Evolutionary conservation across 2,329 filamentous ascomycete genomes (phyloP).

Genomic region (Xylaria arbuscula): DNA sequence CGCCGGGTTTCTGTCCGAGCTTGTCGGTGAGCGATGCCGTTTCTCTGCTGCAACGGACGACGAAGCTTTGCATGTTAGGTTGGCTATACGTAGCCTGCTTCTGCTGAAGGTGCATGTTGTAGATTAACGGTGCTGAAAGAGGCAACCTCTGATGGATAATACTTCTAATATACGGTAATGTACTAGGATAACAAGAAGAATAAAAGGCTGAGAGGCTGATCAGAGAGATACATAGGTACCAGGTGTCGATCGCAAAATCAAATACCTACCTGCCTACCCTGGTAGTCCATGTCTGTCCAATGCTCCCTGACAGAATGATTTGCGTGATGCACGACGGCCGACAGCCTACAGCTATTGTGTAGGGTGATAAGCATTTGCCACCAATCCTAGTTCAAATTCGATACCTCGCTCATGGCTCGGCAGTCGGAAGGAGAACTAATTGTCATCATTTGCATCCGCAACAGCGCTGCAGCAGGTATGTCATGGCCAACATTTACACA

Average conservation of each 20-base stretch:
- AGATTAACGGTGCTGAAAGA: background rate
- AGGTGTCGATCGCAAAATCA: conserved; percentile 21
- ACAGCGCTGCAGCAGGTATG: background rate
- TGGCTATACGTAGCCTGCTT: background rate
- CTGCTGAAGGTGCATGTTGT: background rate
- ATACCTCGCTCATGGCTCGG: conserved; percentile 21
- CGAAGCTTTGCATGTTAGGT: background rate
- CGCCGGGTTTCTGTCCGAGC: conserved; percentile 1
- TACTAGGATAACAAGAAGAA: background rate
- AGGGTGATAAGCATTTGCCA: conserved; percentile 21
- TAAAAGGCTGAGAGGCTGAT: conserved; percentile 31
- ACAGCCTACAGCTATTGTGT: background rate
- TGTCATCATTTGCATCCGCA: conserved; percentile 28
- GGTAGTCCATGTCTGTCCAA: too few relatives aligned
- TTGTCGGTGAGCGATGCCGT: conserved; percentile 24
- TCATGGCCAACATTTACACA: background rate
- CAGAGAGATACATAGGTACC: conserved; percentile 1
- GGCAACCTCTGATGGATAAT: background rate
- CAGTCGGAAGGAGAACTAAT: conserved; percentile 32
- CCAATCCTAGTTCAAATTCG: conserved; percentile 19
- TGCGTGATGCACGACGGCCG: too few relatives aligned
- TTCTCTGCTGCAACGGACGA: background rate
- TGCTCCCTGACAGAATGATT: too few relatives aligned
- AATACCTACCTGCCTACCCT: conserved; percentile 19
- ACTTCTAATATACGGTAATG: conserved; percentile 13